Evolutionary conservation across 495 filamentous ascomycete genomes (phyloP).

Genomic region (Penicillium cinerascens): DNA sequence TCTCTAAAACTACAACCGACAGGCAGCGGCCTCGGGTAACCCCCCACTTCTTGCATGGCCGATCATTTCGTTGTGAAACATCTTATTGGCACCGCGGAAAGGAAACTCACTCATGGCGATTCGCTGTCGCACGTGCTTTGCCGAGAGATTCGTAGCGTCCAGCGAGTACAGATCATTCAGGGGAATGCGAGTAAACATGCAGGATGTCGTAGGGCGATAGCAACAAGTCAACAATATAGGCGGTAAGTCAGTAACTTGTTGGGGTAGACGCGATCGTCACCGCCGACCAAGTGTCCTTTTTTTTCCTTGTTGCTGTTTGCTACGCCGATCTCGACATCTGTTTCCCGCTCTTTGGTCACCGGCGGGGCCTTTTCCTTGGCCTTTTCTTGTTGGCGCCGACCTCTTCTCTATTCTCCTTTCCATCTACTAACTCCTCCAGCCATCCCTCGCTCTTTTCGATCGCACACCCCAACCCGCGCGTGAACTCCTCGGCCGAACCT

Average conservation of each 20-base stretch:
- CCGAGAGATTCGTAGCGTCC: not conserved
- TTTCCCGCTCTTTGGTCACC: slow-evolving; percentile 5
- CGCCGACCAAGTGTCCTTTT: not conserved
- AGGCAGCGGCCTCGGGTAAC: slow-evolving; percentile 16
- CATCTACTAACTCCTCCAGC: not conserved
- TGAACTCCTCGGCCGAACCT: not conserved
- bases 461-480: not conserved
- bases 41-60: slow-evolving; percentile 19
- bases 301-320: not conserved
- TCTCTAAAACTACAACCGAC: not conserved
- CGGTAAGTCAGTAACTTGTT: not conserved
- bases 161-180: not conserved
- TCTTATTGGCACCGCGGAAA: slow-evolving; percentile 19
- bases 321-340: slow-evolving; percentile 10
- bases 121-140: slow-evolving; percentile 7
- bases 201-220: not conserved
- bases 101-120: not conserved
- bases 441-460: not conserved
- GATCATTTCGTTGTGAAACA: slow-evolving; percentile 11
- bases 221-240: not conserved
- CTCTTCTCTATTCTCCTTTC: slow-evolving; percentile 9
- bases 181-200: not conserved
- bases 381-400: not conserved
- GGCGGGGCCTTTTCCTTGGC: slow-evolving; percentile 13
- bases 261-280: not conserved